Evolutionary conservation across 768 basidiomycete species (phyloP), one percentile per base, ranked within the genome.

Genomic region (Phanerochaete sordida): DNA sequence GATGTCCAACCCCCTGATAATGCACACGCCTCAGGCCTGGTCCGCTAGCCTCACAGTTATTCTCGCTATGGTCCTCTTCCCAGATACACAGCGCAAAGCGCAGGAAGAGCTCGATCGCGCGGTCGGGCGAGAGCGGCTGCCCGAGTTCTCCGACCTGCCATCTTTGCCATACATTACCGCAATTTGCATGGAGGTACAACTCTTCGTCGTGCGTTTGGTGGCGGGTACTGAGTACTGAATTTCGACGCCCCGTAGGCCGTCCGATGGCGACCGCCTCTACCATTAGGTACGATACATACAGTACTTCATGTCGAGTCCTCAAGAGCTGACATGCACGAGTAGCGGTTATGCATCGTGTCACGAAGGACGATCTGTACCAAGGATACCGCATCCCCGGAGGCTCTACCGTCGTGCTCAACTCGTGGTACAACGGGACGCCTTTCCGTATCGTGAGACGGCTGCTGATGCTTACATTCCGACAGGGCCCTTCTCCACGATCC

Each of bases 401-500:
- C 7, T 46, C 66, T 2, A 64, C 60, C 1, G 61, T 70, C 1
- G 50, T 70, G 23, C 50, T 52, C 27, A 59, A 59, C 28, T 39
- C 50, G 15, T 59, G 58, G 58, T 59, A 23, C 19, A 50, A n/a
- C 33, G 7, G 12, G 35, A 7, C n/a, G 39, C 37, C 27, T 19
- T 1, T 47, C 4, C 33, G 33, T 35, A 35, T 13, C 7, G 7
- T 6, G 33, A 6, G 13, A 13, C 33, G 13, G 6, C 33, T 35
- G 33, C 33, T 35, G 33, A 35, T 16, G 24, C 23, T 19, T 24
- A 5, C 21, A 19, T 16, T 23, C 15, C 35, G 11, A 8, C 27
- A 67, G 75, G 77, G 75, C 68, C 8, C 70, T 83, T 61, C 65
- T 70, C 9, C 74, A 75, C 35, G 74, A 81, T 46, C 69, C 70